Evolutionary conservation across 1,284 basidiomycete genomes (phyloP).

Genomic region (Athelia psychrophila): DNA sequence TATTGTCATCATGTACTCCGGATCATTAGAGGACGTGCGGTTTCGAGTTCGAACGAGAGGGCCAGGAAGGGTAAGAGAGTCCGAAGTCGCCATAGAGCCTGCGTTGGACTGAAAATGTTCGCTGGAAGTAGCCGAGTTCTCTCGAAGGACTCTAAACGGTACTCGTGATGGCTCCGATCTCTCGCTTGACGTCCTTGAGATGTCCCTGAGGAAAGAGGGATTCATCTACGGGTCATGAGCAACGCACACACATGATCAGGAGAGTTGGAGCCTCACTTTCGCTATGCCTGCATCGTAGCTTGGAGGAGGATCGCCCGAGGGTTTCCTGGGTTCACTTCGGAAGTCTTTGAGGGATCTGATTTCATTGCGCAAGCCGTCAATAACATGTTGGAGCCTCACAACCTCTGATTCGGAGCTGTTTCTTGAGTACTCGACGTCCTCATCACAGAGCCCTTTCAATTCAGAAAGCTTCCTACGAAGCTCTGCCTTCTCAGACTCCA

Average conservation of each 20-base stretch:
- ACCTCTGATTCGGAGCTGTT: slow-evolving; percentile 27
- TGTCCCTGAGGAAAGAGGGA: not conserved
- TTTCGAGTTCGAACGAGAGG: slow-evolving; percentile 1
- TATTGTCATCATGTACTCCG: slow-evolving; percentile 47
- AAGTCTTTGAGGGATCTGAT: slow-evolving; percentile 21
- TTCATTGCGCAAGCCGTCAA: slow-evolving; percentile 38
- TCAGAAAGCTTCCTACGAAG: slow-evolving; percentile 21
- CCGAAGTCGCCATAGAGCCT: not conserved
- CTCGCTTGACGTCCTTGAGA: not conserved
- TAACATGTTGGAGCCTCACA: slow-evolving; percentile 30
- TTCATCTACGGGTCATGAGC: slow-evolving; percentile 8
- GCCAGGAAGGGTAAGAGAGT: not conserved
- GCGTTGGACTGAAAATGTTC: not conserved
- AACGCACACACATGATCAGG: slow-evolving; percentile 7
- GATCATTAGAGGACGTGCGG: slow-evolving; percentile 28
- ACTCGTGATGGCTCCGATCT: slow-evolving; percentile 1
- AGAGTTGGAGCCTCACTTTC: not conserved
- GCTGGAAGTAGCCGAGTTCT: slow-evolving; percentile 3
- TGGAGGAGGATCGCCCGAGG: slow-evolving; percentile 14
- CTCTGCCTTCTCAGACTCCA: slow-evolving; percentile 36
- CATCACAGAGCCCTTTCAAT: slow-evolving; percentile 4
- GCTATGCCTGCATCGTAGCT: slow-evolving; percentile 16
- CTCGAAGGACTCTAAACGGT: slow-evolving; percentile 4
- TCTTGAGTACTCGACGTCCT: slow-evolving; percentile 20
- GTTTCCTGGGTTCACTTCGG: slow-evolving; percentile 8